Conservation (phyloP, 2,329 filamentous ascomycete genomes). For the Diaporthe sp. region DNA sequence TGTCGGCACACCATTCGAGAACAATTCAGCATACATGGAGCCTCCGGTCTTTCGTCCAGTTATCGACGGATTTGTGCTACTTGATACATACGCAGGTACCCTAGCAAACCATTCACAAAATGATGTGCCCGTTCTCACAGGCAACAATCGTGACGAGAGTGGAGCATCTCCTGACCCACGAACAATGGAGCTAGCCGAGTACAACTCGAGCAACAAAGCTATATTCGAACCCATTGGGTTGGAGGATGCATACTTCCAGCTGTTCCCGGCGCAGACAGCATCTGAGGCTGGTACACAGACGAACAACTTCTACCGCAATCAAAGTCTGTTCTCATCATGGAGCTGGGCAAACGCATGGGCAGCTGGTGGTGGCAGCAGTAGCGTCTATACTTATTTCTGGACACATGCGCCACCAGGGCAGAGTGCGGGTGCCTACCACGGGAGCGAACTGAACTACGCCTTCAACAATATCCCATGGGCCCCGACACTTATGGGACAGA, state of each 20-base stretch:
- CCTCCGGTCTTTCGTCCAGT: conserved; percentile 25
- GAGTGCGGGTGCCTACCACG: conserved; percentile 46
- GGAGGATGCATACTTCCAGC: conserved; percentile 40
- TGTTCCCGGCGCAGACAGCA: conserved; percentile 45
- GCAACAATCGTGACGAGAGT: conserved; percentile 31
- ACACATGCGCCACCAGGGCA: conserved; percentile 46
- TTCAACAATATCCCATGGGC: conserved; percentile 47
- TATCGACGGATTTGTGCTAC: conserved; percentile 33
- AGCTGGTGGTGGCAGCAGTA: conserved; percentile 42
- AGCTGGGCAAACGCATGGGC: conserved; percentile 45
- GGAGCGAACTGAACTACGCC: conserved; percentile 48
- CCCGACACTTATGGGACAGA: conserved; percentile 31
- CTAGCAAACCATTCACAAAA: background rate
- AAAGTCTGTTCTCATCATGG: conserved; percentile 45
- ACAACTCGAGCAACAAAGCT: conserved; percentile 40
- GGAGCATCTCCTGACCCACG: conserved; percentile 33
- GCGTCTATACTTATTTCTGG: conserved; percentile 49
- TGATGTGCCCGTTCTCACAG: conserved; percentile 30
- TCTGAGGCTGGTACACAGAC: conserved; percentile 41
- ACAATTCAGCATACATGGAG: background rate
- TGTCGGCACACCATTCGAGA: background rate
- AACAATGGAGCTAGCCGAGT: conserved; percentile 36
- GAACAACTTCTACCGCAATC: conserved; percentile 45
- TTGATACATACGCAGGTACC: conserved; percentile 6
- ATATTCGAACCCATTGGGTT: conserved; percentile 41